Evolutionary conservation across 148 eudicot genomes (phyloP).

Genomic region (Vaccinium corymbosum): DNA sequence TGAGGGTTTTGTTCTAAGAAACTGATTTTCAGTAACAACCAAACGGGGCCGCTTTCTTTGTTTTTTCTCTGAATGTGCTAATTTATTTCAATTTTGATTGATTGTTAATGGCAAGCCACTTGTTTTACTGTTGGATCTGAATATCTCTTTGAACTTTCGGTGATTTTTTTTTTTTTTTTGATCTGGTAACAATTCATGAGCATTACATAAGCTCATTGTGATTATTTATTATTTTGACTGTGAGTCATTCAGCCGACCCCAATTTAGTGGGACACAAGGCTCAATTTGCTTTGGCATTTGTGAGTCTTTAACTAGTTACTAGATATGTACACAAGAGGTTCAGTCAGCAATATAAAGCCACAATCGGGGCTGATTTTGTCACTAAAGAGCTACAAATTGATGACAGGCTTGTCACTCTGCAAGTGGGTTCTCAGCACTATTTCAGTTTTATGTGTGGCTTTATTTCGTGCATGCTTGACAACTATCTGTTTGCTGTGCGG

Average conservation of each 20-base stretch:
- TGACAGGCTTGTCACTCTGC: conserved; percentile 15
- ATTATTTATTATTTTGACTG: background rate
- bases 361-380: conserved; percentile 18
- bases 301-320: background rate
- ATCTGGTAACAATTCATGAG: background rate
- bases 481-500: background rate
- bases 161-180: background rate
- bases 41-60: background rate
- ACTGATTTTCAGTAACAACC: background rate
- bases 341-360: conserved; percentile 19
- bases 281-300: background rate
- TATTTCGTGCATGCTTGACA: background rate
- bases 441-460: background rate
- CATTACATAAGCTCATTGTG: background rate
- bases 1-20: background rate
- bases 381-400: conserved; percentile 16
- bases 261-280: background rate
- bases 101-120: background rate
- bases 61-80: background rate
- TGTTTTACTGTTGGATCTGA: background rate
- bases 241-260: background rate
- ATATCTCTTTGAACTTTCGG: background rate
- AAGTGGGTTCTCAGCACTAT: background rate
- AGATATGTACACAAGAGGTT: conserved; percentile 18
- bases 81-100: background rate